phyloP scores from a whole-genome alignment of 1,139 yeast species.

The Geotrichum candidum region DNA sequence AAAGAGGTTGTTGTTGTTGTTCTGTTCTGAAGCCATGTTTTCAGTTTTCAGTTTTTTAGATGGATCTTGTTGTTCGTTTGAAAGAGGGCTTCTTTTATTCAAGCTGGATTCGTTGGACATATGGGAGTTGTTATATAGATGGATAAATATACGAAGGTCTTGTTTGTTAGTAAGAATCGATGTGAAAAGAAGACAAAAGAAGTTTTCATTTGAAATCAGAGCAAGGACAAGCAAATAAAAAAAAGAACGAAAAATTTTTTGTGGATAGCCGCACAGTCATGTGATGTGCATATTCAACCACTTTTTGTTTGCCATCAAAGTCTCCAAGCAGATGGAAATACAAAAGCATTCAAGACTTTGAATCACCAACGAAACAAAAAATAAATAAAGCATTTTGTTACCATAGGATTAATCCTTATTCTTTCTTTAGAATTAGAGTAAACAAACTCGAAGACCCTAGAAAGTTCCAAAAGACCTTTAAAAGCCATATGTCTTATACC shows the following conservation, averaged over 20 bases:
- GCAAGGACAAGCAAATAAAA: background rate
- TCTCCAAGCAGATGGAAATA: background rate
- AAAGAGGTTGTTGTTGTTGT: conserved; percentile 16
- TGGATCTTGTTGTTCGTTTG: background rate
- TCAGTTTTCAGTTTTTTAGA: conserved; percentile 1
- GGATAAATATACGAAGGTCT: background rate
- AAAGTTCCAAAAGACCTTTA: no score
- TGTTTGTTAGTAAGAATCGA: background rate
- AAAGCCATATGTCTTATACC: background rate
- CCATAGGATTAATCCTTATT: no score
- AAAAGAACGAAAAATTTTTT: background rate
- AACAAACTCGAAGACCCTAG: no score
- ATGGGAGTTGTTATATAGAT: background rate
- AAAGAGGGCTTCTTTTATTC: background rate
- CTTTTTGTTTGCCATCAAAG: background rate
- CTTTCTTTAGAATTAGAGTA: no score
- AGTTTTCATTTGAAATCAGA: background rate
- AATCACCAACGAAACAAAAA: no score
- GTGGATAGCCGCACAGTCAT: background rate
- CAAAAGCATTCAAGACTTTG: background rate
- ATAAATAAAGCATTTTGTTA: no score
- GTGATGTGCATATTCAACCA: background rate
- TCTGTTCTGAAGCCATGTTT: background rate
- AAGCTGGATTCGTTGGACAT: conserved; percentile 2
- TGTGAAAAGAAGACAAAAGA: background rate